A percentile compares a stretch with the other conserved stretches of the same genome.
phyloP scores from a whole-genome alignment of 805 yeast genomes.

The Spathaspora girioi region DNA sequence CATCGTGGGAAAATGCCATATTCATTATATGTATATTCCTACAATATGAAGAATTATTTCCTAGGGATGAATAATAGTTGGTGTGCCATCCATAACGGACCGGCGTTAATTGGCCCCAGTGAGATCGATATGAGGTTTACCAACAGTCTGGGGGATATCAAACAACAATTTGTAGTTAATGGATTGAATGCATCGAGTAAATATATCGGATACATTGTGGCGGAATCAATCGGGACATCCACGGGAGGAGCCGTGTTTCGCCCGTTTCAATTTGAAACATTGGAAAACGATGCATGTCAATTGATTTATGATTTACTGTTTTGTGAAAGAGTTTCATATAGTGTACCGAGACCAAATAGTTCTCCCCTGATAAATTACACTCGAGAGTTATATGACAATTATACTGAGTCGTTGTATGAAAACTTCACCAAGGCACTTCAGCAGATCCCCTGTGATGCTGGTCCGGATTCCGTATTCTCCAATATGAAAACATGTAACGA shows the following conservation, averaged over 20 bases:
- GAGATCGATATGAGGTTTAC: slow-evolving; percentile 36
- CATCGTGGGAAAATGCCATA: slow-evolving; percentile 14
- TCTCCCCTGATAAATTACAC: slow-evolving; percentile 5
- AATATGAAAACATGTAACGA: slow-evolving; percentile 70
- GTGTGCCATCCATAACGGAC: slow-evolving; percentile 67
- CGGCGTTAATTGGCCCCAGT: slow-evolving; percentile 23
- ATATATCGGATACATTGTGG: slow-evolving; percentile 62
- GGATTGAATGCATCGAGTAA: slow-evolving; percentile 58
- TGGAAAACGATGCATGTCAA: slow-evolving; percentile 57
- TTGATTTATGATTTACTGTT: slow-evolving; percentile 71
- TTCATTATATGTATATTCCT: slow-evolving; percentile 46
- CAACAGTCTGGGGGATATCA: slow-evolving; percentile 42
- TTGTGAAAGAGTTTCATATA: slow-evolving; percentile 79
- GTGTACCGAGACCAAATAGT: slow-evolving; percentile 60
- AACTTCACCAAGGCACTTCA: slow-evolving; percentile 77
- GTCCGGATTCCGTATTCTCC: slow-evolving; percentile 63
- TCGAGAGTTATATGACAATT: slow-evolving; percentile 52
- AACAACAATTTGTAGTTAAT: slow-evolving; percentile 59
- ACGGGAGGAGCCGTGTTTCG: slow-evolving; percentile 65
- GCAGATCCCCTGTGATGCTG: slow-evolving; percentile 71
- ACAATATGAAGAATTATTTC: slow-evolving; percentile 33
- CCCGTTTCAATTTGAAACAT: slow-evolving; percentile 54
- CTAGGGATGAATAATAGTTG: slow-evolving; percentile 50
- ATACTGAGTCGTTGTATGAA: slow-evolving; percentile 51
- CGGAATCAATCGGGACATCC: slow-evolving; percentile 21